Evolutionary conservation across 805 yeast genomes (phyloP), one percentile per base, ranked within the genome.

Genomic region (Starmerella potacharoeniae): DNA sequence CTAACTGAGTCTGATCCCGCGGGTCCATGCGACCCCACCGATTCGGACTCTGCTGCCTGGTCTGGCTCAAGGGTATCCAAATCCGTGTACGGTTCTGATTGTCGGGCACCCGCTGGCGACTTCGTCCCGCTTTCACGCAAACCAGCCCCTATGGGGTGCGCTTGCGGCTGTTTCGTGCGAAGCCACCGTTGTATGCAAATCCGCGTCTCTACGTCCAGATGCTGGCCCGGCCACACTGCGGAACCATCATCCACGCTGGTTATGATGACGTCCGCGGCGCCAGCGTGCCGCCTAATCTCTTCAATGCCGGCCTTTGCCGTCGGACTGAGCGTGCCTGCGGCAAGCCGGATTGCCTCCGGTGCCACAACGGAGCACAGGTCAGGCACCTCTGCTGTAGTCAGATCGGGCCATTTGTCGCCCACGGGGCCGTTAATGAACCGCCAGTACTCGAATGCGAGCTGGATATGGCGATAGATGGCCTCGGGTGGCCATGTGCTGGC

Each of bases 221-320:
- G 31, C 3, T 31, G 47, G 14, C 64, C 62, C 1, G 58, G 47
- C 52, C 55, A 62, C 11, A 60, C 56, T 11, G 54, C 55, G 29
- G 60, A 51, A 22, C 43, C 54, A 11, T 53, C 58, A 3, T 49
- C 54, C 1, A 37, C n/a, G 9, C 55, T 53, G 22, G 49, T 43
- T 8, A 62, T 50, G 5, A 62, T 43, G 10, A 60, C 29, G 37
- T 57, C 65, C 4, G n/a, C 35, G 2, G 81, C 74, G 11, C 78
- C 72, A 17, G 83, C 63, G 1, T 82, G 77, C 65, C 80, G 81
- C 68, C 86, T 75, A 60, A 88, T 73, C 65, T 78, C 82, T 62
- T 79, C 86, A 62, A 70, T 83, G 59, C 85, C 95, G 60, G 72
- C 79, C 70, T 84, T 84, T 53, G 84, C 75, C 62, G 81, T 81